Evolutionary conservation across 2,329 filamentous ascomycete genomes (phyloP).

Genomic region (Colletotrichum navitas): DNA sequence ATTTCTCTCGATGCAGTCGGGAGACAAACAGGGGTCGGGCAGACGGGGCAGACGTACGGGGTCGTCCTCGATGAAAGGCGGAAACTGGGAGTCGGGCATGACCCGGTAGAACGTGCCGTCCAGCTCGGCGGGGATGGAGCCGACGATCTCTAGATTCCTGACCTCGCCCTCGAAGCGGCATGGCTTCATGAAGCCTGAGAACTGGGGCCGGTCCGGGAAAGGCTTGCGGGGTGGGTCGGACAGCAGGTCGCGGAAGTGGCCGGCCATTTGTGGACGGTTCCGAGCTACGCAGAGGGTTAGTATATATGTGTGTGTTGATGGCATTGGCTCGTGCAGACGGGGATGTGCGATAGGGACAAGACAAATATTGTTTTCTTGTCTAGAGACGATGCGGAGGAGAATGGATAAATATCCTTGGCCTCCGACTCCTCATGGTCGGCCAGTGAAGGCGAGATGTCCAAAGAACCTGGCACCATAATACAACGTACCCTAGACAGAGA

Average conservation of each 20-base stretch:
- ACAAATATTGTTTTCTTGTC: neutral
- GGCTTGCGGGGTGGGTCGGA: conserved; percentile 24
- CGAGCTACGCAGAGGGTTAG: too few relatives aligned
- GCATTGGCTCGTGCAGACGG: neutral
- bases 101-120: conserved; percentile 50
- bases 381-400: neutral
- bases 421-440: too few relatives aligned
- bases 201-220: conserved; percentile 37
- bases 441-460: too few relatives aligned
- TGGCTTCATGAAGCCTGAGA: conserved; percentile 39
- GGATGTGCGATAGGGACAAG: neutral
- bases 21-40: too few relatives aligned
- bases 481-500: too few relatives aligned
- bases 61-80: conserved; percentile 44
- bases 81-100: conserved; percentile 57
- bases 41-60: conserved; percentile 4
- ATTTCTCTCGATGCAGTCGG: too few relatives aligned
- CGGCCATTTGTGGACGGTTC: conserved; percentile 14
- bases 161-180: conserved; percentile 41
- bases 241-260: conserved; percentile 33
- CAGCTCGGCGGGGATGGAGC: conserved; percentile 44
- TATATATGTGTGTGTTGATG: neutral
- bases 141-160: conserved; percentile 42
- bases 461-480: too few relatives aligned
- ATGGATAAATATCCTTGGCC: neutral